Conservation (phyloP, 2,329 filamentous ascomycete genomes). For the Aspergillus neoniger region DNA sequence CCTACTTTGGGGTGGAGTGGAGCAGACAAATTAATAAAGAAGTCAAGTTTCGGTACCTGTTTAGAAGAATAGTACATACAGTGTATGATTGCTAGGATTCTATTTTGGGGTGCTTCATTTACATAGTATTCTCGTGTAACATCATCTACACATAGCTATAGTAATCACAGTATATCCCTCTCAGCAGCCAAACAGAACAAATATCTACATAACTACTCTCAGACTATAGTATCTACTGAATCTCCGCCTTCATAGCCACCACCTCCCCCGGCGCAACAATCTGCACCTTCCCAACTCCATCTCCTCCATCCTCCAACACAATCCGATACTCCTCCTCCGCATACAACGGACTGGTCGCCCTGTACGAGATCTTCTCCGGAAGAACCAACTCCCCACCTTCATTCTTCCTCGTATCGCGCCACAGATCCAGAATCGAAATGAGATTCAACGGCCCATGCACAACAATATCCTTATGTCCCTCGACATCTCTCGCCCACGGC, state of each 20-base stretch:
- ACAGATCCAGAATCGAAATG: conserved; percentile 47
- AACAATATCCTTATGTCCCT: conserved; percentile 46
- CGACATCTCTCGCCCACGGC: conserved; percentile 46
- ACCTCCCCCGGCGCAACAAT: conserved; percentile 35
- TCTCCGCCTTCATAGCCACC: conserved; percentile 44
- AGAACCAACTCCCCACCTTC: conserved; percentile 27
- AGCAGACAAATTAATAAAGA: too few species aligned
- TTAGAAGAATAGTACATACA: too few species aligned
- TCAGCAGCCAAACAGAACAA: neutral
- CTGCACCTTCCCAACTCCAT: conserved; percentile 33
- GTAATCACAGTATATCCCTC: neutral
- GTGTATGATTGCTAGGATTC: too few species aligned
- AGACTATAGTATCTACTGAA: conserved; percentile 14
- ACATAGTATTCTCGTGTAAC: too few species aligned
- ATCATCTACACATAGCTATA: neutral
- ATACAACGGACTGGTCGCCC: conserved; percentile 54
- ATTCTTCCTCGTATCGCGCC: conserved; percentile 40
- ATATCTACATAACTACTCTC: neutral
- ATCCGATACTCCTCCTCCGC: conserved; percentile 51
- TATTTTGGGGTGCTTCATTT: too few species aligned
- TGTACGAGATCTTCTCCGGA: conserved; percentile 49
- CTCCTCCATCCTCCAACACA: conserved; percentile 40
- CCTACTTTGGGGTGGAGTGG: neutral
- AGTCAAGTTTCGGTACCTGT: too few species aligned
- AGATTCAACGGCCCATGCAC: conserved; percentile 49